Base-by-base conservation (phyloP, 495 filamentous ascomycete species). In the Astrothelium subdiscretum region DNA sequence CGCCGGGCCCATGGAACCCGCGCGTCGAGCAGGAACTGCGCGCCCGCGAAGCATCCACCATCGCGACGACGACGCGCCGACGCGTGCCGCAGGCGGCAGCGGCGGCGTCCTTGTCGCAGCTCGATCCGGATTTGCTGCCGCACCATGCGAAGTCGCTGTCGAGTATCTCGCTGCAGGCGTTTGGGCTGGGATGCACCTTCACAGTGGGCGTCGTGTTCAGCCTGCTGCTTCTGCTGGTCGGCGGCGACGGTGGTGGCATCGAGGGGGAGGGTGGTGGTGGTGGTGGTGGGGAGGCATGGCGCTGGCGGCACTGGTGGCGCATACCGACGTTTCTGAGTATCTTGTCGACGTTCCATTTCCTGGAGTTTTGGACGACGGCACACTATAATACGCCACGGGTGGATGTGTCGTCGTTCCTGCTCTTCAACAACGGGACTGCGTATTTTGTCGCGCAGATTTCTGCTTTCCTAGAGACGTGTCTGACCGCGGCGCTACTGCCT, bases 281-380 rank as follows among this genome's bases (percentile, higher is more conserved):
- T 22, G 31, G 11, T 20, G 12, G 31, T n/a, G n/a, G 57, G 31
- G 20, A 32, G 31, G 32, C n/a, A 59, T 12, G 20, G 31, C 69
- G 61, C 6, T 40, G 63, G 0, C 75, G 73, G 31, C 77, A 81
- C 0, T 79, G 92, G 64, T 97, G 92, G 91, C 89, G 94, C 63
- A 71, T 87, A 1, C 85, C 90, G 20, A 86, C 90, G 78, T 96
- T 98, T 77, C 66, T 91, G 69, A 75, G 79, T 54, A 73, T 84
- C 29, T 85, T 98, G 61, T 83, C 85, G 18, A 70, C 87, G 60
- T 97, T 97, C 81, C 94, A 98, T 75, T 95, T 95, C 77, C 87
- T 98, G 73, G 94, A 98, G 75, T 98, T 88, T 80, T 92, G 81
- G 77, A 87, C 84, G 57, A 97, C 92, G 0, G 94, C 94, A 29